Percentiles rank a stretch among this genome's conserved stretches.
These are phyloP conservation scores for Trifolium pratense DNA, from an alignment of 306 rosid species.

Conservation along the genomic window DNA sequence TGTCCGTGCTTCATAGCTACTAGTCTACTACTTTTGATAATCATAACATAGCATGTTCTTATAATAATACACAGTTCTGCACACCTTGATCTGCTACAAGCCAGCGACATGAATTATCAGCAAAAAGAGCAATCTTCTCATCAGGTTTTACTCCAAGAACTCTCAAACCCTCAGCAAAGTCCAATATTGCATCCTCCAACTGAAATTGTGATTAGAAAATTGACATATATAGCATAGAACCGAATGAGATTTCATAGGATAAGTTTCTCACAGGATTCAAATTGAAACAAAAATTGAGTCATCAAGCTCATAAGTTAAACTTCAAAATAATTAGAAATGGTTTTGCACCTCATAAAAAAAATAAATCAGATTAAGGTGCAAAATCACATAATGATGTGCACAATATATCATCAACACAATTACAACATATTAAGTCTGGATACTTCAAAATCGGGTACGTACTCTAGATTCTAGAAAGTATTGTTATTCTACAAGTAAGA, in stretches of 20 bases:
- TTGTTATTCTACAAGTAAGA: no score
- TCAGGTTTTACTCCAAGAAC: conserved; percentile 74
- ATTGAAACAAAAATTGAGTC: conserved; percentile 3
- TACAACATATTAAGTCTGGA: neutral
- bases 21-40: neutral
- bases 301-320: conserved; percentile 11
- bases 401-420: neutral
- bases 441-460: no score
- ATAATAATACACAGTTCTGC: conserved; percentile 15
- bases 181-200: conserved; percentile 83
- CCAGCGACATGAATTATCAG: conserved; percentile 95
- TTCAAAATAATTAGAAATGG: conserved; percentile 16
- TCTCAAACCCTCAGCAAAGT: conserved; percentile 90
- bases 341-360: neutral
- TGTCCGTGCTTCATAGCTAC: no score
- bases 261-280: conserved; percentile 9
- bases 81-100: conserved; percentile 95
- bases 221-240: conserved; percentile 22
- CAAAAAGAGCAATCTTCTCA: conserved; percentile 87
- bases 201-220: conserved; percentile 48
- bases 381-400: conserved; percentile 2
- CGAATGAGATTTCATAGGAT: conserved; percentile 7
- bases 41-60: neutral
- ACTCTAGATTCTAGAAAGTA: no score
- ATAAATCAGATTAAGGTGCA: neutral